Base-by-base conservation (phyloP, 2,329 filamentous ascomycete species). In the Hymenoscyphus fraxineus region DNA sequence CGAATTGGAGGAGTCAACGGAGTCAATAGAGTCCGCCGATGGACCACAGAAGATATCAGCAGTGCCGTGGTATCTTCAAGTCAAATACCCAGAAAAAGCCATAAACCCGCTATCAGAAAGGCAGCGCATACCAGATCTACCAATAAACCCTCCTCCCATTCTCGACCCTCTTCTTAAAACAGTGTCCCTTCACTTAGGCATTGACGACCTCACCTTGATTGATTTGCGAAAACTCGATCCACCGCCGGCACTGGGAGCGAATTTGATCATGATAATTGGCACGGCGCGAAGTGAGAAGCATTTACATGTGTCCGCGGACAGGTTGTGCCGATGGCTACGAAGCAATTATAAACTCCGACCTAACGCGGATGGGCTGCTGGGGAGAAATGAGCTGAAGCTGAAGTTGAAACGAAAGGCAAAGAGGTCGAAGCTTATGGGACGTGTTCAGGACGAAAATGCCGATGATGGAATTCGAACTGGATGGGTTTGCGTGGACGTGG, bases 241-340 rank as follows among this genome's bases (percentile, higher is more conserved):
- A 0, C 91, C 93, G 0, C 88, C 94, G 0, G 93, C 93, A 0
- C 83, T 99, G 1, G 95, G 95, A 1, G 86, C 91, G 1, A 93
- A 94, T 72, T 83, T 97, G 35, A 83, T 99, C 62, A 98, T 98
- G 95, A 79, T 99, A 38, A 87, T 99, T 68, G 93, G 90, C 51
- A 97, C 93, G 9, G 92, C 94, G 15, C 89, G 95, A 65, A 96
- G 92, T 72, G 92, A 97, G 76, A 93, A 94, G 61, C 95, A 99
- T 79, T 81, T 99, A 41, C 94, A 97, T 74, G 89, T 97, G 27
- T 92, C 92, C 0, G 92, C 93, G 0, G 93, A 96, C 73, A 87
- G 92, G n/a, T 84, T 97, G 32, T 92, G 93, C 68, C 86, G 94
- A 65, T 97, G 92, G 90, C 79, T 97, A 56, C 84, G 93, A 61